Conservation (phyloP, 768 basidiomycete genomes). For the Clitopilus passeckerianus region DNA sequence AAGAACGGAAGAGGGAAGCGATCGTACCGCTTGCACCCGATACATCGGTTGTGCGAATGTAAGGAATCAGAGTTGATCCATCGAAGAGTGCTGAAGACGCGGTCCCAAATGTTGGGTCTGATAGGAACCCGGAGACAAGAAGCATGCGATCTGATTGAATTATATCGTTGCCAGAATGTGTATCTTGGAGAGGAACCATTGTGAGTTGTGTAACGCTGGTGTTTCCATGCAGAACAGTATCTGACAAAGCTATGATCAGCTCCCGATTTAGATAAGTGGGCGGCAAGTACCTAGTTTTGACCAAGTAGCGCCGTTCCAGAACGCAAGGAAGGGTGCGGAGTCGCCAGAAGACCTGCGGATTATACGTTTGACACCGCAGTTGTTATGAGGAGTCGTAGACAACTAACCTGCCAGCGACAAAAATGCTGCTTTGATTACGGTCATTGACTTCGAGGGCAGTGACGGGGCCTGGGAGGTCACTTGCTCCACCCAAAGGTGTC, state of each 20-base stretch:
- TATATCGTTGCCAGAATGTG: slow-evolving; percentile 63
- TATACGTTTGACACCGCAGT: neutral
- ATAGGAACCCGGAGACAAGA: slow-evolving; percentile 77
- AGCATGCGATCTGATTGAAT: slow-evolving; percentile 86
- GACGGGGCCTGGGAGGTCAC: slow-evolving; percentile 80
- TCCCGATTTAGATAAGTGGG: neutral
- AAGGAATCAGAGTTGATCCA: slow-evolving; percentile 78
- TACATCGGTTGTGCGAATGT: slow-evolving; percentile 61
- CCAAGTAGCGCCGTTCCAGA: slow-evolving; percentile 87
- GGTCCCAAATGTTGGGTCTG: slow-evolving; percentile 67
- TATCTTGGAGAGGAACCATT: slow-evolving; percentile 85
- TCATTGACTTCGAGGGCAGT: slow-evolving; percentile 85
- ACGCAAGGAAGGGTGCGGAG: slow-evolving; percentile 64
- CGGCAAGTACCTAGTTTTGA: slow-evolving; percentile 46
- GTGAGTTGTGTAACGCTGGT: slow-evolving; percentile 76
- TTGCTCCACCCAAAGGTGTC: slow-evolving; percentile 56
- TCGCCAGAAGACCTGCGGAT: slow-evolving; percentile 47
- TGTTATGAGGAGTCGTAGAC: neutral
- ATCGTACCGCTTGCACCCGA: slow-evolving; percentile 68
- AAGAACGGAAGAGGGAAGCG: slow-evolving; percentile 79
- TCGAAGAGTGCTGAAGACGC: slow-evolving; percentile 87
- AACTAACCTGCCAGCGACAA: slow-evolving; percentile 83
- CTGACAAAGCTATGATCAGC: slow-evolving; percentile 26
- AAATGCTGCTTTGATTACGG: slow-evolving; percentile 77
- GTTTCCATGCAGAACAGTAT: slow-evolving; percentile 44